Evolutionary conservation across 176 grass and related monocot genomes (phyloP), one percentile per base, ranked within the genome.

Genomic region (Aegilops longissima): DNA sequence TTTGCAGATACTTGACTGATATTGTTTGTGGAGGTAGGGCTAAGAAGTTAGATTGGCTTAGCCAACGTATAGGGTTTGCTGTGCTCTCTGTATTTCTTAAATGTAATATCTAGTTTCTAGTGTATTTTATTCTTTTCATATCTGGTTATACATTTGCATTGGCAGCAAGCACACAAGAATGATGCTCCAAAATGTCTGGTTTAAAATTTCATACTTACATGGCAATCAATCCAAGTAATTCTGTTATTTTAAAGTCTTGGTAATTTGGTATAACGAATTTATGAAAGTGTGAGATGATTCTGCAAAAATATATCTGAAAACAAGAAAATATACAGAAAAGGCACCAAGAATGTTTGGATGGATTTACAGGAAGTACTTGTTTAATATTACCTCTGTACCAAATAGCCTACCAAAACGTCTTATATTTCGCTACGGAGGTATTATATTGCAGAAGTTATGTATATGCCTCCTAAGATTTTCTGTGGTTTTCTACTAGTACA

Each of bases 41-140:
- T 83, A 76, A 20, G 31, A 68, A 68, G 45, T 68, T 25, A 75
- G 62, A 80, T 76, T 49, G 63, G 47, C 83, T 82, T 21, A 18
- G 13, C 23, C 11, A 72, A 63, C 47, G 85, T 45, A 31, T 30
- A 58, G 14, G 18, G 33, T 80, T 74, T 31, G 49, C 20, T 83
- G 36, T 30, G 31, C 33, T 66, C 36, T 58, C 27, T 71, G n/a
- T n/a, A 78, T 86, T 36, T 65, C 21, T 63, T 72, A 72, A 63
- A 10, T 63, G 20, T 16, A 24, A 36, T 61, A 61, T 52, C 12
- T 18, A 12, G 20, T 35, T n/a, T 71, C 8, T 71, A 36, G 16
- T 49, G 10, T 67, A 31, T 80, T 30, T 80, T 70, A 20, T 66
- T 29, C 40, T 69, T 18, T 21, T 34, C 62, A 78, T 52, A 18